These are phyloP conservation scores for Tulasnella sp. DNA, from an alignment of 768 basidiomycete species.

Conservation along the genomic window DNA sequence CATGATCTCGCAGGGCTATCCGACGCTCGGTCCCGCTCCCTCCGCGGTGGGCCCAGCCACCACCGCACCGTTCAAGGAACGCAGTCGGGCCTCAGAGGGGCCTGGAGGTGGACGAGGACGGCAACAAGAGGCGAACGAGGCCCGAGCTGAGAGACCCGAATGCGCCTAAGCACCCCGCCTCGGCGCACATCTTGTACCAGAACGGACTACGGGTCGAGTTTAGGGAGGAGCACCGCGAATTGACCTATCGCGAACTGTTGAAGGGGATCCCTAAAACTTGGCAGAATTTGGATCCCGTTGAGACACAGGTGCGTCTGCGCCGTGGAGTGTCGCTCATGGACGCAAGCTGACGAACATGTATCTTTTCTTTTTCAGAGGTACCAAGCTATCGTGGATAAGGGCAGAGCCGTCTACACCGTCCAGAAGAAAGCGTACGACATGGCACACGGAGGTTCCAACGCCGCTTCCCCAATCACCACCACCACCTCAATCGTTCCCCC, in stretches of 20 bases:
- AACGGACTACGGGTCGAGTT: slow-evolving; percentile 78
- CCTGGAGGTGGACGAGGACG: slow-evolving; percentile 41
- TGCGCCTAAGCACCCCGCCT: slow-evolving; percentile 89
- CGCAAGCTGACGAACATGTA: not conserved
- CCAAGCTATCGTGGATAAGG: slow-evolving; percentile 19
- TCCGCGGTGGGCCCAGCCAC: not conserved
- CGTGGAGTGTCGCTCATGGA: not conserved
- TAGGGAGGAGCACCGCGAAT: slow-evolving; percentile 57
- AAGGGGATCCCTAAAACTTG: slow-evolving; percentile 48
- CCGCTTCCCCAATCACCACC: slow-evolving; percentile 3
- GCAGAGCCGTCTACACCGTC: not conserved
- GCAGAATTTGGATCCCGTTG: slow-evolving; percentile 9
- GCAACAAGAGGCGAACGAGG: slow-evolving; percentile 48
- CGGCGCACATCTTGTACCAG: slow-evolving; percentile 92
- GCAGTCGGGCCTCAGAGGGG: not conserved
- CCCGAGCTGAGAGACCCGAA: slow-evolving; percentile 86
- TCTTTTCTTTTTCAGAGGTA: not conserved
- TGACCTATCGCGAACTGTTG: slow-evolving; percentile 71
- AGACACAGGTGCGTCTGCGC: not conserved
- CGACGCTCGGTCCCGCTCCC: not conserved
- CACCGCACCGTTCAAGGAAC: not conserved
- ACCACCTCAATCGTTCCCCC: not conserved
- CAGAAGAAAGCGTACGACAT: slow-evolving; percentile 18
- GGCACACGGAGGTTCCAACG: not conserved
- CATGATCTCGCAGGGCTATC: not conserved